phyloP scores from a whole-genome alignment of 805 yeast species.

The Candida jianshihensis region DNA sequence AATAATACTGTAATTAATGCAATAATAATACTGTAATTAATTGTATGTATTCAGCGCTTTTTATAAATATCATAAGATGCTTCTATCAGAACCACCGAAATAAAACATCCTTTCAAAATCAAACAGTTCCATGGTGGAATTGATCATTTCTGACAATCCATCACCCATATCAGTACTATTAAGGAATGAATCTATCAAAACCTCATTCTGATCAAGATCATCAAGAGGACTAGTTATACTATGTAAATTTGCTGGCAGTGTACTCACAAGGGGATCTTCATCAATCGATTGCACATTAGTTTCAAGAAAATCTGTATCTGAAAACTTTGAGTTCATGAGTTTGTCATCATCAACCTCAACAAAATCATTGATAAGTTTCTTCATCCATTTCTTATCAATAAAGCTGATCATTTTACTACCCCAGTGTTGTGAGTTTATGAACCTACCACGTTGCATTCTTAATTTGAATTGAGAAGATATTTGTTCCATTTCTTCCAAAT shows the following conservation, averaged over 20 bases:
- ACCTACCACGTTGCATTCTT: neutral
- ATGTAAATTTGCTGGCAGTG: too few relatives aligned
- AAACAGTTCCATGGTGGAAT: neutral
- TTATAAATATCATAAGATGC: neutral
- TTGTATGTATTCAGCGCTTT: too few relatives aligned
- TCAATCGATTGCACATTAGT: neutral
- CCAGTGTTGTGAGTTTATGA: constrained; percentile 2
- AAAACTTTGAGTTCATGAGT: neutral
- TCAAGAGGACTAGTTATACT: too few relatives aligned
- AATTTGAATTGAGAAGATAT: constrained; percentile 4
- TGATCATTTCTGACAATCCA: neutral
- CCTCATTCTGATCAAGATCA: too few relatives aligned
- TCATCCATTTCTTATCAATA: constrained; percentile 18
- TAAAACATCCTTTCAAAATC: constrained; percentile 1
- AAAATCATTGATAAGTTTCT: constrained; percentile 14
- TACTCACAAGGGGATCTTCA: too few relatives aligned
- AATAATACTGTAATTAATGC: too few relatives aligned
- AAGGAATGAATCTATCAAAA: neutral
- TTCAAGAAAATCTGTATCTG: neutral
- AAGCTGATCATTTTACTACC: constrained; percentile 7
- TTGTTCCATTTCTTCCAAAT: constrained; percentile 3
- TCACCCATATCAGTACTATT: neutral
- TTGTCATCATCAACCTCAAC: neutral
- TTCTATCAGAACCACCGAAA: neutral
- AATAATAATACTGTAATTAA: too few relatives aligned